Evolutionary conservation across 106 monocot species (phyloP), one percentile per base, ranked within the genome.

Genomic region (Gastrodia elata): DNA sequence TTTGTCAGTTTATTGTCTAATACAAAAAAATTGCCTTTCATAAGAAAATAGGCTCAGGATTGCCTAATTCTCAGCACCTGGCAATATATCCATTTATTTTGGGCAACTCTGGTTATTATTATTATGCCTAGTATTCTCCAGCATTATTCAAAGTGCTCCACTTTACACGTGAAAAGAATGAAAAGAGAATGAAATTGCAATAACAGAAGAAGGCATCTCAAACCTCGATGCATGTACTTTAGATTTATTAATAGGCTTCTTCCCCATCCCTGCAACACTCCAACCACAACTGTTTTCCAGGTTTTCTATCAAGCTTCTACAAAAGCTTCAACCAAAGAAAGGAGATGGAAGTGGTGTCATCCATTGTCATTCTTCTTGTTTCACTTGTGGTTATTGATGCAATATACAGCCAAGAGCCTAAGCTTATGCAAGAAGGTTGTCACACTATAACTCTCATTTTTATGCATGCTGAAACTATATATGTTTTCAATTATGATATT

Each of bases 241-340:
- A 61, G 61, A 10, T 26, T 61, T 61, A 61, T 61, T 61, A 61
- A 61, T 61, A 61, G 61, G 18, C 20, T 61, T 61, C 30, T 61
- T 61, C 26, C 61, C 61, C 61, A 28, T 32, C 30, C 61, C n/a
- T 57, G n/a, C 57, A 26, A 14, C 13, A 28, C 26, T n/a, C 32
- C 61, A 1, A 28, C 61, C 61, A 61, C 26, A 61, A 2, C 32
- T 32, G 7, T n/a, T 28, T 11, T 61, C 61, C 26, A 32, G 61
- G 20, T 5, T 37, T 67, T 18, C 37, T 67, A 36, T 16, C 67
- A 67, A 37, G 67, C 37, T n/a, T n/a, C n/a, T n/a, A n/a, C n/a
- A n/a, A n/a, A n/a, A n/a, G n/a, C n/a, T n/a, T n/a, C n/a, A n/a
- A n/a, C n/a, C n/a, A n/a, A n/a, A 67, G 36, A 30, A 35, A 36